phyloP scores from a whole-genome alignment of 768 basidiomycete species.

The Tephrocybe rancida region DNA sequence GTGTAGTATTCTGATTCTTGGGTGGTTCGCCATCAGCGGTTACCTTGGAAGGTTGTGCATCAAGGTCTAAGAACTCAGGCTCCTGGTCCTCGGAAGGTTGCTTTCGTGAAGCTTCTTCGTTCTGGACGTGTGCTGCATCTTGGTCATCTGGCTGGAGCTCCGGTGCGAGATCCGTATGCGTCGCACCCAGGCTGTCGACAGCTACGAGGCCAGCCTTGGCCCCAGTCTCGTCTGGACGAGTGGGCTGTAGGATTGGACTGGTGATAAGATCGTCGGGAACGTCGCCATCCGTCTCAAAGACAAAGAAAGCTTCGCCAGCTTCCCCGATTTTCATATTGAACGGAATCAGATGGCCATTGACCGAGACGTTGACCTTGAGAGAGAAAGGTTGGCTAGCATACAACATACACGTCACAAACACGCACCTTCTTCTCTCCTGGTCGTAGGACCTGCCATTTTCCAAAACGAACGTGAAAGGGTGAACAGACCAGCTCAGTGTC shows the following conservation, averaged over 20 bases:
- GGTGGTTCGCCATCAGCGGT: slow-evolving; percentile 22
- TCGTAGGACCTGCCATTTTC: slow-evolving; percentile 93
- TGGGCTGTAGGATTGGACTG: slow-evolving; percentile 82
- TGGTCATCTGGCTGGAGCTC: slow-evolving; percentile 11
- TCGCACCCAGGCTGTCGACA: slow-evolving; percentile 44
- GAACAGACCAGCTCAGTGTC: slow-evolving; percentile 80
- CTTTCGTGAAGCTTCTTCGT: slow-evolving; percentile 10
- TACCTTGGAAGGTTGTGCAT: slow-evolving; percentile 45
- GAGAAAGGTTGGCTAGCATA: not conserved
- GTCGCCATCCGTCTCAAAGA: slow-evolving; percentile 95
- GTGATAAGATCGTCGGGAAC: slow-evolving; percentile 94
- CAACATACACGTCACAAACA: not conserved
- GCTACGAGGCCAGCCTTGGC: slow-evolving; percentile 20
- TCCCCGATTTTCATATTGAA: slow-evolving; percentile 99
- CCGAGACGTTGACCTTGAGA: slow-evolving; percentile 78
- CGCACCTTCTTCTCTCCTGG: slow-evolving; percentile 91
- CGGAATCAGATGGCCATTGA: slow-evolving; percentile 86
- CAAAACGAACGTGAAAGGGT: slow-evolving; percentile 97
- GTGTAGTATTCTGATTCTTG: slow-evolving; percentile 27
- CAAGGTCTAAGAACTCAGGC: slow-evolving; percentile 85
- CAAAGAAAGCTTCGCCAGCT: slow-evolving; percentile 98
- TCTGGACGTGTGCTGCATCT: not conserved
- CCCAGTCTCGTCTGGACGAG: slow-evolving; percentile 42
- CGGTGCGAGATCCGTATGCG: slow-evolving; percentile 29
- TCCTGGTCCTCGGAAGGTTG: slow-evolving; percentile 39